Evolutionary conservation across 2,329 filamentous ascomycete species (phyloP), one percentile per base, ranked within the genome.

Genomic region (Grosmannia serpens): DNA sequence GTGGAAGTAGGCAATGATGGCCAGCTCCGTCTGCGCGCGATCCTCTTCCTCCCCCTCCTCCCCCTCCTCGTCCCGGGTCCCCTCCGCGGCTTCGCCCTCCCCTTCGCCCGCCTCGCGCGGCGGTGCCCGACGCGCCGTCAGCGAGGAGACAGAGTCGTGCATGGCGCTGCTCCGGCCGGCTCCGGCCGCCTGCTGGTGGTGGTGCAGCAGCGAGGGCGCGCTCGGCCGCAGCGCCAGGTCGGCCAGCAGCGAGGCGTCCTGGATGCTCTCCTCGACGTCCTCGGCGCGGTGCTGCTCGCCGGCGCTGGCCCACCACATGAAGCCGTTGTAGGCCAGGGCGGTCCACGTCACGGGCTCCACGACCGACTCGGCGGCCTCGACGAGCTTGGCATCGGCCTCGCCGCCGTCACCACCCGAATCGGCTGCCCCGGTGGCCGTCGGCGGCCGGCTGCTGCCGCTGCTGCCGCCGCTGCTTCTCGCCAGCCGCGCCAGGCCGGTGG

Each of bases 281-380:
- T 83, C 80, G 55, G 81, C 76, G 22, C 80, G 77, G 9, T 80
- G 74, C 69, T 86, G 82, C 71, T 94, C 89, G 59, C 88, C 89
- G 0, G 89, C 88, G 20, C 86, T 89, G 2, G 89, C 88, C 89
- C 89, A 94, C 89, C 89, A 94, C 81, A 92, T 89, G 74, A 92
- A 91, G 27, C 87, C 85, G 58, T 82, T 83, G 71, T 92, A 94
- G 6, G 89, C 89, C 29, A 92, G 79, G 1, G 86, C 84, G 0
- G 86, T 78, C 89, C 85, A 88, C 49, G 79, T 85, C 47, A 80
- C 69, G 1, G 84, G 84, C 66, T 88, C 84, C 31, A 85, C 75
- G 50, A 86, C 75, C 57, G 72, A 70, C 59, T 85, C 81, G 27
- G 79, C 73, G 9, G 74, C 74, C 41, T 81, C 76, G 53, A 78